Base-by-base conservation (phyloP, 805 yeast genomes). In the Clavispora fructus region DNA sequence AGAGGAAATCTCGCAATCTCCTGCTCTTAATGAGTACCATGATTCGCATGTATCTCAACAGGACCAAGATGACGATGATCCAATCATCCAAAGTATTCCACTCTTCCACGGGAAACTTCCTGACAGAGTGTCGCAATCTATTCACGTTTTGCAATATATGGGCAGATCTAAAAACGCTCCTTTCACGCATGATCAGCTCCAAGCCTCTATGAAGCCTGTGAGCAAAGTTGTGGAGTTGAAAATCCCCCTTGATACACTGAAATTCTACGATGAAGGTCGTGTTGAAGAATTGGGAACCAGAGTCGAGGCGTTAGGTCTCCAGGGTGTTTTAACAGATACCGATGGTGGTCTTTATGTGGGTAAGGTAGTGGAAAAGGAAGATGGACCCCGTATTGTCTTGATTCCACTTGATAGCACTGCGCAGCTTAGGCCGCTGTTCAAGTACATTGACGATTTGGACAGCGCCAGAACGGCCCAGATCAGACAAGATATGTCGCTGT, bases 371-470 rank as follows among this genome's bases (percentile, higher is more conserved):
- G 55, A 47, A 9, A 53, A 44, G 7, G 61, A 50, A 7, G 61
- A 57, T 11, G 48, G 45, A 8, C 53, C 48, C 9, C 80, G 75
- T 55, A 57, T 89, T 7, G 80, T 86, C 42, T 62, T 92, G 49
- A 64, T 79, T 1, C 87, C 92, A 1, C 71, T 91, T 1, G 77
- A 79, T 31, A 74, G 80, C 17, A 79, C 86, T 0, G 79, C 85
- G 0, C 97, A 92, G 63, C 63, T 94, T 49, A 76, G 96, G 54
- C 94, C 97, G 2, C 77, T 78, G 55, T 88, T 94, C 67, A 78
- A 76, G 52, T 87, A 91, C 60, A 80, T 90, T 38, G 96, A 90
- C 60, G 81, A 75, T 51, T 59, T 65, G 49, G 79, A 74, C 47
- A 69, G 69, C 46, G 74, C 67, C 45, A 75, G 71, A 68, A 72